Conservation (phyloP, 768 basidiomycete species). For the Leccinum disarticulatum region DNA sequence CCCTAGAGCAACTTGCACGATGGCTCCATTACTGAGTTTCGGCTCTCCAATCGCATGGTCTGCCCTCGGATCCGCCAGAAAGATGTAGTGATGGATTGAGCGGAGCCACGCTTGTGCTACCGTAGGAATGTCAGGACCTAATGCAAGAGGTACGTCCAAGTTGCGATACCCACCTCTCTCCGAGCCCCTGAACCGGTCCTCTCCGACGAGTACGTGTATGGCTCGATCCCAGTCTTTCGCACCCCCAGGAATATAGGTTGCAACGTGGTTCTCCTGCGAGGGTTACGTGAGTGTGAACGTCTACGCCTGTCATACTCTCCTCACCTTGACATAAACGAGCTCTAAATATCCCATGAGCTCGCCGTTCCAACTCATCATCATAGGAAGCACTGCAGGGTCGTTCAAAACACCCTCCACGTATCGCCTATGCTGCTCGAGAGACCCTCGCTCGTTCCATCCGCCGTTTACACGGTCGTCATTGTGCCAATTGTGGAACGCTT, state of each 20-base stretch:
- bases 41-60: slow-evolving; percentile 45
- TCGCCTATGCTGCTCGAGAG: slow-evolving; percentile 42
- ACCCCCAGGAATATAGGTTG: slow-evolving; percentile 27
- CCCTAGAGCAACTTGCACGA: slow-evolving; percentile 27
- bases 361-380: slow-evolving; percentile 49
- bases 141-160: not conserved
- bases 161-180: slow-evolving; percentile 37
- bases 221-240: slow-evolving; percentile 37
- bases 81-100: slow-evolving; percentile 41
- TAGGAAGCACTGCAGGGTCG: slow-evolving; percentile 41
- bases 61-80: slow-evolving; percentile 45
- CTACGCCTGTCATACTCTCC: not conserved
- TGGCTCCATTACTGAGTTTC: slow-evolving; percentile 29
- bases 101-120: slow-evolving; percentile 23
- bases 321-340: slow-evolving; percentile 47
- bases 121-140: not conserved
- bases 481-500: slow-evolving; percentile 49
- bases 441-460: slow-evolving; percentile 47
- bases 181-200: slow-evolving; percentile 45
- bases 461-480: slow-evolving; percentile 46
- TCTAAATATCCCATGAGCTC: slow-evolving; percentile 45
- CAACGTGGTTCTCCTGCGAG: slow-evolving; percentile 21
- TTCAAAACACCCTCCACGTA: slow-evolving; percentile 38
- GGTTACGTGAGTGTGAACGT: not conserved
- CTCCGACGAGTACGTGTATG: slow-evolving; percentile 47